Evolutionary conservation across 2,329 filamentous ascomycete species (phyloP).

Genomic region (Claviceps sp.): DNA sequence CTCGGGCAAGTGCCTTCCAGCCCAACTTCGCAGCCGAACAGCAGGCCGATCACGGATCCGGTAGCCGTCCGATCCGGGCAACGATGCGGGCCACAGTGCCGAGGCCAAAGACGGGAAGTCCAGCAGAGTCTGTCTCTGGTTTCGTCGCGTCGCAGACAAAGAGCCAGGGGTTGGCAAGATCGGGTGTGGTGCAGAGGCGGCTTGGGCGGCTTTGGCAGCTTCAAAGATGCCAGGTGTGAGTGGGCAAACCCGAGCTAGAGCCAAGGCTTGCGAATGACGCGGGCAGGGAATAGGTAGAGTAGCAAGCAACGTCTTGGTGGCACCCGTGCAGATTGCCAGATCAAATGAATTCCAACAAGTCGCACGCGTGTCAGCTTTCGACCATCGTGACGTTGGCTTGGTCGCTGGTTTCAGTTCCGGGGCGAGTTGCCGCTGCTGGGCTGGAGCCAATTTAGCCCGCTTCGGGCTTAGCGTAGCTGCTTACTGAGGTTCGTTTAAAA

Average conservation of each 20-base stretch:
- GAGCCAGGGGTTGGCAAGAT: slow-evolving; percentile 1
- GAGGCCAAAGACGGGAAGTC: slow-evolving; percentile 1
- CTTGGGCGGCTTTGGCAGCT: not conserved
- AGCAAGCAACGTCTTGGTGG: not conserved
- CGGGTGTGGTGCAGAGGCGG: not conserved
- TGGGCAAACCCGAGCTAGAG: slow-evolving; percentile 4
- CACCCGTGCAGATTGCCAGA: slow-evolving; percentile 1
- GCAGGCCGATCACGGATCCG: slow-evolving; percentile 3
- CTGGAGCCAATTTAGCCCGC: not conserved
- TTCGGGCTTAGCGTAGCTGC: not conserved
- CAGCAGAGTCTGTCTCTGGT: not conserved
- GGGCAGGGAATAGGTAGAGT: not conserved
- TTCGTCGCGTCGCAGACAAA: not conserved
- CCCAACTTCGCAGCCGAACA: slow-evolving; percentile 7
- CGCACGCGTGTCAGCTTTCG: slow-evolving; percentile 2
- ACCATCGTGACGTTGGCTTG: not conserved
- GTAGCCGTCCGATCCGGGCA: slow-evolving; percentile 5
- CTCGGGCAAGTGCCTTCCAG: slow-evolving; percentile 9
- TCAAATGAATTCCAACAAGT: not conserved
- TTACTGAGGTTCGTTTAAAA: not conserved
- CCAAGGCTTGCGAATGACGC: slow-evolving; percentile 2
- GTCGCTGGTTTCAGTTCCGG: slow-evolving; percentile 1
- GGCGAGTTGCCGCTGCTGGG: not conserved
- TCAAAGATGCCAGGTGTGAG: slow-evolving; percentile 3
- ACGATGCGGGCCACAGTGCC: slow-evolving; percentile 6